These are phyloP conservation scores for Scheffersomyces quercinus DNA, from an alignment of 1,139 yeast species.

Conservation along the genomic window DNA sequence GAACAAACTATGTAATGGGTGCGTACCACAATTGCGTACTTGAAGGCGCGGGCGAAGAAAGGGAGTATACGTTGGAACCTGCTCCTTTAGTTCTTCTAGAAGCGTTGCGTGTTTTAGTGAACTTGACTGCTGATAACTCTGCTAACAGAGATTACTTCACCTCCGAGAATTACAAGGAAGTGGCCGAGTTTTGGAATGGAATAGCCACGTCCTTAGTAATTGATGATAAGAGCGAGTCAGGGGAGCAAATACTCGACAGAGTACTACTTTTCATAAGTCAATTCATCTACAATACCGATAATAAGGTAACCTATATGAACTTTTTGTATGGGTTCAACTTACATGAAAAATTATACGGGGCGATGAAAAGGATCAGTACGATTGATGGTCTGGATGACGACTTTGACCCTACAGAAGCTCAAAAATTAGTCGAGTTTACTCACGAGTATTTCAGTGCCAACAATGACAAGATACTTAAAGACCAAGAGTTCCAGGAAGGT, in stretches of 20 bases:
- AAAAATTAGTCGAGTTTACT: conserved; percentile 7
- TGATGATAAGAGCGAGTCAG: conserved; percentile 1
- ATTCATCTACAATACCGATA: conserved; percentile 32
- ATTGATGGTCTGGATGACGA: background rate
- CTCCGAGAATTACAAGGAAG: conserved; percentile 4
- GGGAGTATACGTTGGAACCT: too few relatives aligned
- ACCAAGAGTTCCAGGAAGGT: conserved; percentile 2
- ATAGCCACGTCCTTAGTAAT: conserved; percentile 4
- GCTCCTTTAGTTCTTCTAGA: conserved; percentile 12
- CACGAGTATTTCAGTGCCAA: conserved; percentile 8
- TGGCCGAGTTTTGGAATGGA: conserved; percentile 24
- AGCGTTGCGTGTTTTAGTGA: conserved; percentile 31
- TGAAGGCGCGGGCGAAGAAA: too few relatives aligned
- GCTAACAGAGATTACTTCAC: conserved; percentile 27
- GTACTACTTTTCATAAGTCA: conserved; percentile 31
- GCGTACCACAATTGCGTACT: too few relatives aligned
- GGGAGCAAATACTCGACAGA: conserved; percentile 10
- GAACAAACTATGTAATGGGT: too few relatives aligned
- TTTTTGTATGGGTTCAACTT: conserved; percentile 15
- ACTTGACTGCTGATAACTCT: conserved; percentile 40
- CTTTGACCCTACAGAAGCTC: conserved; percentile 4
- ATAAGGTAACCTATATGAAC: conserved; percentile 14
- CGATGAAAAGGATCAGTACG: background rate
- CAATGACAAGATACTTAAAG: background rate
- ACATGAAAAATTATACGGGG: conserved; percentile 5